Base-by-base conservation (phyloP, 2,329 filamentous ascomycete genomes). In the Lecanicillium sp. region DNA sequence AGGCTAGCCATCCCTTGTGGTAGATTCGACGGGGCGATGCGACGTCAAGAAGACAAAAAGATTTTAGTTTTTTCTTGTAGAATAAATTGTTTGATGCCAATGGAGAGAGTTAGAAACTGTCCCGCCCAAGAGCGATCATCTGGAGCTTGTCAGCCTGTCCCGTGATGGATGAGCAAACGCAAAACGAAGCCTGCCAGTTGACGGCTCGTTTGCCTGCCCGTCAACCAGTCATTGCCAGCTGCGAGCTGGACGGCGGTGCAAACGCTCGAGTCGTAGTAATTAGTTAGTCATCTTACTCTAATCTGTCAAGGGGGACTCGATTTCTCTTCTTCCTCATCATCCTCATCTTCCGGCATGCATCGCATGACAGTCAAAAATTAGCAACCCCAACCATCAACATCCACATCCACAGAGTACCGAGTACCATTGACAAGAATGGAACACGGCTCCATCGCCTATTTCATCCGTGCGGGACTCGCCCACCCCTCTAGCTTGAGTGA, bases 381-480 rank as follows among this genome's bases (percentile, higher is more conserved):
- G 32, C 41, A 19, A 27, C 26, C 32, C 41, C 41, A 44, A n/a
- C n/a, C n/a, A n/a, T n/a, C 41, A 36, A 6, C 21, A 44, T 24
- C 7, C 7, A 12, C 12, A 29, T 29, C 7, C 12, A 29, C 26
- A 12, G 26, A 29, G 26, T 29, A 29, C n/a, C n/a, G n/a, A 29
- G 12, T 9, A 42, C 9, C 4, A n/a, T 26, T 20, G 21, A 15
- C 24, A 46, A 21, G 36, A 46, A 40, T 46, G 44, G 26, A 26
- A 23, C 26, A 29, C 36, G 20, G 37, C 12, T 27, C 37, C 37
- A 39, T 39, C 23, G n/a, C 37, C 23, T 17, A 19, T 32, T 23
- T 39, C 35, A 39, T 39, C 26, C n/a, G 11, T 44, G 42, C 32
- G 42, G 42, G 42, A 32, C 42, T 12, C 32, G 15, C n/a, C 44